phyloP scores from a whole-genome alignment of 495 filamentous ascomycete genomes.

The Mycothermus thermophilus region DNA sequence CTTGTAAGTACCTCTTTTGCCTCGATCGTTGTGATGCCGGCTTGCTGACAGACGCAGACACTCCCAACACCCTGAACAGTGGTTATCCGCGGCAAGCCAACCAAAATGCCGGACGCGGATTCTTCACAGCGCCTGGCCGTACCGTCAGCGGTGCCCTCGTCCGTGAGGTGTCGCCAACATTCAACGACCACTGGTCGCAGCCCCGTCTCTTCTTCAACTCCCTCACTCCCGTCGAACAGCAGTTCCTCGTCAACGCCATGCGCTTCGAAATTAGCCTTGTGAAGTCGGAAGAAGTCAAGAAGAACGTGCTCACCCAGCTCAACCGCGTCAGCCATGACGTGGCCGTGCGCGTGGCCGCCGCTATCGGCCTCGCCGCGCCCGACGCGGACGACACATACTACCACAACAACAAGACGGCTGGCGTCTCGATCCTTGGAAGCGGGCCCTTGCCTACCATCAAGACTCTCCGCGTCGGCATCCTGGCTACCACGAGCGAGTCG shows the following conservation, averaged over 20 bases:
- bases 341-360: conserved; percentile 49
- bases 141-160: conserved; percentile 38
- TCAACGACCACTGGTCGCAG: conserved; percentile 65
- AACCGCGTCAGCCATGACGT: conserved; percentile 60
- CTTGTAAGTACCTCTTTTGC: conserved; percentile 22
- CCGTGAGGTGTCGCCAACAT: conserved; percentile 48
- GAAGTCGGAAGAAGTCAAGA: conserved; percentile 39
- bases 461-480: conserved; percentile 52
- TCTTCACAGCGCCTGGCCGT: conserved; percentile 57
- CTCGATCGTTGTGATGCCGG: no score
- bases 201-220: conserved; percentile 69
- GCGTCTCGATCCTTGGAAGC: conserved; percentile 46
- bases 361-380: conserved; percentile 44
- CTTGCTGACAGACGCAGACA: conserved; percentile 34
- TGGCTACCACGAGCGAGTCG: conserved; percentile 32
- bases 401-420: conserved; percentile 52
- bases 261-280: conserved; percentile 59
- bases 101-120: conserved; percentile 53
- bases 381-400: conserved; percentile 50
- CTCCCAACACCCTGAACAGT: conserved; percentile 52
- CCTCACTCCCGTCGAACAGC: conserved; percentile 52
- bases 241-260: conserved; percentile 65
- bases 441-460: conserved; percentile 44
- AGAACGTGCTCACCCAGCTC: conserved; percentile 54
- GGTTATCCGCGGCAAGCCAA: conserved; percentile 56